phyloP scores from a whole-genome alignment of 192 early-diverging fungal species.

The Backusella tarrabulga region DNA sequence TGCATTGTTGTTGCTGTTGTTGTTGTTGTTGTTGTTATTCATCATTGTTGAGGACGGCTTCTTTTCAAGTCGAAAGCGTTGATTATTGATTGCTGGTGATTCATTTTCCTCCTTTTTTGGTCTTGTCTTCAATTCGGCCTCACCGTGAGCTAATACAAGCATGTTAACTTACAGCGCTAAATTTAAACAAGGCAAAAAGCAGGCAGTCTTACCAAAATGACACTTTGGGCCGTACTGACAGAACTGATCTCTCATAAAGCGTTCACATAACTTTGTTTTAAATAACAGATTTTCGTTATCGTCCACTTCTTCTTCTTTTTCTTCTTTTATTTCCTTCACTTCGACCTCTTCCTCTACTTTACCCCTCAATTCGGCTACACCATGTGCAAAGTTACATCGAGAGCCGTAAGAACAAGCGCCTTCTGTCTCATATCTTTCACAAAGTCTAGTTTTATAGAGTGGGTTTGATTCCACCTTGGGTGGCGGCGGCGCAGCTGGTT shows the following conservation, averaged over 20 bases:
- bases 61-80: not conserved
- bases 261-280: constrained; percentile 83
- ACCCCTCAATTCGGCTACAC: constrained; percentile 61
- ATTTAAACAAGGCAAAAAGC: not conserved
- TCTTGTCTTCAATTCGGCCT: constrained; percentile 25
- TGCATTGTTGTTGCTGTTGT: not conserved
- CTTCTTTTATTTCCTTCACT: not conserved
- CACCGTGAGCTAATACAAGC: constrained; percentile 29
- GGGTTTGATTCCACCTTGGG: constrained; percentile 36
- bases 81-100: not conserved
- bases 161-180: not conserved
- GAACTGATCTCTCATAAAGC: constrained; percentile 71
- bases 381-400: constrained; percentile 78
- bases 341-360: constrained; percentile 42
- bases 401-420: constrained; percentile 68
- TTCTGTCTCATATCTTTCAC: constrained; percentile 81
- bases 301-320: constrained; percentile 36
- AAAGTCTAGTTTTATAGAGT: constrained; percentile 85
- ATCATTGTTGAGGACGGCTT: not conserved
- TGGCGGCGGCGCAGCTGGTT: not conserved
- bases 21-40: not conserved
- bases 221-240: constrained; percentile 88
- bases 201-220: constrained; percentile 59
- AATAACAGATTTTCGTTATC: constrained; percentile 58
- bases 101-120: constrained; percentile 10